phyloP scores from a whole-genome alignment of 2,329 filamentous ascomycete species.

The Simplicillium sp. region DNA sequence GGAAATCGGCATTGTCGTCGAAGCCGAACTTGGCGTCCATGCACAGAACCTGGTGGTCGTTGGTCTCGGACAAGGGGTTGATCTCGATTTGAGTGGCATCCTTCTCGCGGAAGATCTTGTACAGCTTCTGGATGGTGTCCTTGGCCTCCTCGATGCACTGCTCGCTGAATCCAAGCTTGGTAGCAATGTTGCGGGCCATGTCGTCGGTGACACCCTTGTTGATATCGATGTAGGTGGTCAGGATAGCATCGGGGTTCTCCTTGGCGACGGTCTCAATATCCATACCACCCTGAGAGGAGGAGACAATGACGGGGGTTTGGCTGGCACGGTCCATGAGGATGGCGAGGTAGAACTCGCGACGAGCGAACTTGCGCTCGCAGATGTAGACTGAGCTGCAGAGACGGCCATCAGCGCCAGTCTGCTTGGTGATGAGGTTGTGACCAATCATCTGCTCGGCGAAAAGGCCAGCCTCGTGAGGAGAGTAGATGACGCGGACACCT shows the following conservation, averaged over 20 bases:
- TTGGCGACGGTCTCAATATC: conserved; percentile 98
- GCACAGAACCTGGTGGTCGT: conserved; percentile 93
- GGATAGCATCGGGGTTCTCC: conserved; percentile 93
- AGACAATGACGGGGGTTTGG: conserved; percentile 90
- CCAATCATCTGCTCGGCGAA: conserved; percentile 99
- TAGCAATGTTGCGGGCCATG: conserved; percentile 81
- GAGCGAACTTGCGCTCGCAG: conserved; percentile 98
- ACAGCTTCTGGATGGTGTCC: conserved; percentile 96
- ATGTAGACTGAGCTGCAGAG: conserved; percentile 98
- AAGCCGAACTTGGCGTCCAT: conserved; percentile 99
- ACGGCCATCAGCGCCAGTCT: conserved; percentile 87
- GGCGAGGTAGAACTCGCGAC: conserved; percentile 97
- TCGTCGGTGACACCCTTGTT: conserved; percentile 92
- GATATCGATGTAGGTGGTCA: conserved; percentile 89
- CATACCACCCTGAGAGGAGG: conserved; percentile 97
- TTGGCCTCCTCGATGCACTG: conserved; percentile 95
- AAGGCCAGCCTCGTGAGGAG: conserved; percentile 91
- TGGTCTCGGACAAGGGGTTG: conserved; percentile 97
- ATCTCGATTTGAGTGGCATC: conserved; percentile 99
- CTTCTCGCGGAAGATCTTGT: conserved; percentile 97
- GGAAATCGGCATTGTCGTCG: conserved; percentile 97
- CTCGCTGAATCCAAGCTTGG: conserved; percentile 91
- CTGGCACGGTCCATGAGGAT: conserved; percentile 94
- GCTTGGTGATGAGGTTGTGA: conserved; percentile 99
- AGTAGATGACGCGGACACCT: conserved; percentile 98